Evolutionary conservation across 208 protist genomes (phyloP).

Genomic region (Strigomonas culicis): DNA sequence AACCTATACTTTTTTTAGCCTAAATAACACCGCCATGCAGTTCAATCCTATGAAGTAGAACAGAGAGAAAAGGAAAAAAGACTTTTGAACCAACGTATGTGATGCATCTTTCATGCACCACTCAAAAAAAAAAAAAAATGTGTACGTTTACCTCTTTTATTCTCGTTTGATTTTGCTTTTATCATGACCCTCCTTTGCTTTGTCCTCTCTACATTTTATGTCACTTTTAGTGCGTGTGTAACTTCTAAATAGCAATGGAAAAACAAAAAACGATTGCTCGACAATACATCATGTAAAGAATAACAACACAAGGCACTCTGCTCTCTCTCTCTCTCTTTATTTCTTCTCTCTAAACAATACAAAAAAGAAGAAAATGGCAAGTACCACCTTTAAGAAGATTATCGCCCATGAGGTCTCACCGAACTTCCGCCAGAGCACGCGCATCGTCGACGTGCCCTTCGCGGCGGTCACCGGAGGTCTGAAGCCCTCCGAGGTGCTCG

Average conservation of each 20-base stretch:
- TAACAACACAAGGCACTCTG: too few relatives aligned
- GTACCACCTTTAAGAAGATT: constrained; percentile 48
- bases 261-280: background rate
- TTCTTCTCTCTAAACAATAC: background rate
- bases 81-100: background rate
- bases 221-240: background rate
- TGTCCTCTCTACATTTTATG: too few relatives aligned
- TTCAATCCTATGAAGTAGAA: too few relatives aligned
- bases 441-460: constrained; percentile 32
- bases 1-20: constrained; percentile 9
- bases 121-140: too few relatives aligned
- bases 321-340: background rate
- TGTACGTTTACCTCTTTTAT: background rate
- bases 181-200: background rate
- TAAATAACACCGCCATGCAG: too few relatives aligned
- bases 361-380: background rate
- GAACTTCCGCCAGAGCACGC: constrained; percentile 56
- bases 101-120: background rate
- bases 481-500: constrained; percentile 60
- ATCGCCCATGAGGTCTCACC: constrained; percentile 60
- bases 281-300: too few relatives aligned
- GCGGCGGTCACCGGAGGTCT: constrained; percentile 38
- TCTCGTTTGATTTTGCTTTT: background rate
- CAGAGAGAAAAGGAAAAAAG: too few relatives aligned
- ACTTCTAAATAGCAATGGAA: background rate